Base-by-base conservation (phyloP, 1,284 basidiomycete genomes). In the Boletus semigastroideus region DNA sequence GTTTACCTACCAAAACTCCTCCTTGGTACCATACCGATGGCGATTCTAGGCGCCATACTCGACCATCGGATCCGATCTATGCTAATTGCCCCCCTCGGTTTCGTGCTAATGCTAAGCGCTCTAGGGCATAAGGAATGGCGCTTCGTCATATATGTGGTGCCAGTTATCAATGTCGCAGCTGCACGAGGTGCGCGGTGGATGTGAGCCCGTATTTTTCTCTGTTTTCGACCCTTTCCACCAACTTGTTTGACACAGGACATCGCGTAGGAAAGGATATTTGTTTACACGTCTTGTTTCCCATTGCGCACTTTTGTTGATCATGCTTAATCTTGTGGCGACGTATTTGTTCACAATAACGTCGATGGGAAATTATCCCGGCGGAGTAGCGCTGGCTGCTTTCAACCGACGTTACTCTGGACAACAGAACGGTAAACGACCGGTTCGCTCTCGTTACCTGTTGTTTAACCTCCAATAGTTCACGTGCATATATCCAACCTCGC, bases 111-210 rank as follows among this genome's bases (percentile, higher is more conserved):
- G 0, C 81, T 99, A 62, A 94, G 92, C 63, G 73, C 68, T 17
- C 75, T 98, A 0, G 87, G 82, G 0, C 92, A 95, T 69, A 95
- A 95, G 66, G 97, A 99, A 71, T 98, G 96, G 95, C 82, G 96
- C 5, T 99, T 99, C 69, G 78, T 98, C 54, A 79, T 94, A 7
- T 98, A 98, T 64, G 78, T 85, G 12, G 79, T 98, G 0, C 94
- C 96, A 0, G 64, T 85, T 0, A 76, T 93, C 68, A 98, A 98
- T 61, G 72, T 94, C 4, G 79, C 88, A 2, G 91, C 89, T 0
- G 87, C 93, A 0, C 69, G 84, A 16, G 86, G 83, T 2, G 75
- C 82, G 0, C 66, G 70, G 9, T 80, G 75, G 68, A 63, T 92
- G 86, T 90, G 67, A 58, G 86, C 74, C 16, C 13, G 9, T 31